These are phyloP conservation scores for Amylocarpus encephaloides DNA, from an alignment of 2,329 filamentous ascomycete species.

Conservation along the genomic window DNA sequence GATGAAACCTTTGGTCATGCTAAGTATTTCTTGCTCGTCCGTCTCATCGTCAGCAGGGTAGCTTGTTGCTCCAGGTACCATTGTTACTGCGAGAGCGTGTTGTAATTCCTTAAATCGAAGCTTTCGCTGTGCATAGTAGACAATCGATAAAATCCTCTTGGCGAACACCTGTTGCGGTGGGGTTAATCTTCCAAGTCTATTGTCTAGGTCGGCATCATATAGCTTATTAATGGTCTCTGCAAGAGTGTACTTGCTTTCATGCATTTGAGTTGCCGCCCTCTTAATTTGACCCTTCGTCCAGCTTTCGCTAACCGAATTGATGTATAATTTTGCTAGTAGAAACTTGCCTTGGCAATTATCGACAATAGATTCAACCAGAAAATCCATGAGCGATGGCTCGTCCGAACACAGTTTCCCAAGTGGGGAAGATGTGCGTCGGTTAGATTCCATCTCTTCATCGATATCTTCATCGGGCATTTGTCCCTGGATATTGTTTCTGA, in stretches of 20 bases:
- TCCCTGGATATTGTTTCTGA: slow-evolving; percentile 4
- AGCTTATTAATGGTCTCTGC: slow-evolving; percentile 31
- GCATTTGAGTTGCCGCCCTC: slow-evolving; percentile 2
- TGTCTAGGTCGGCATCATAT: slow-evolving; percentile 37
- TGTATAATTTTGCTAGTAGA: slow-evolving; percentile 13
- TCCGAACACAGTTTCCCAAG: slow-evolving; percentile 7
- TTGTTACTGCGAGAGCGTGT: slow-evolving; percentile 30
- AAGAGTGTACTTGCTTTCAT: slow-evolving; percentile 2
- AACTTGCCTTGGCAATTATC: slow-evolving; percentile 11
- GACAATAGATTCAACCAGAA: slow-evolving; percentile 8
- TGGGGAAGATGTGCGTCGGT: background rate
- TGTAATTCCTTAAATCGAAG: slow-evolving; percentile 28
- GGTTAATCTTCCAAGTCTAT: slow-evolving; percentile 31
- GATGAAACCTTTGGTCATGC: slow-evolving; percentile 14
- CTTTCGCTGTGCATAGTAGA: slow-evolving; percentile 26
- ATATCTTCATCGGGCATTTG: slow-evolving; percentile 10
- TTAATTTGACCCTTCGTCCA: slow-evolving; percentile 9
- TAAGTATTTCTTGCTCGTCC: slow-evolving; percentile 15
- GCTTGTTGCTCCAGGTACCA: slow-evolving; percentile 9
- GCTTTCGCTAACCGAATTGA: slow-evolving; percentile 8
- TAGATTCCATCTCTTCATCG: slow-evolving; percentile 1
- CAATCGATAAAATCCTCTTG: slow-evolving; percentile 29
- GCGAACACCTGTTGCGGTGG: slow-evolving; percentile 27
- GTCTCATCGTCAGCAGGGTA: slow-evolving; percentile 11
- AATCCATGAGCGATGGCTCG: slow-evolving; percentile 2